Conservation (phyloP, 208 protist genomes). For the Crithidia mellificae region DNA sequence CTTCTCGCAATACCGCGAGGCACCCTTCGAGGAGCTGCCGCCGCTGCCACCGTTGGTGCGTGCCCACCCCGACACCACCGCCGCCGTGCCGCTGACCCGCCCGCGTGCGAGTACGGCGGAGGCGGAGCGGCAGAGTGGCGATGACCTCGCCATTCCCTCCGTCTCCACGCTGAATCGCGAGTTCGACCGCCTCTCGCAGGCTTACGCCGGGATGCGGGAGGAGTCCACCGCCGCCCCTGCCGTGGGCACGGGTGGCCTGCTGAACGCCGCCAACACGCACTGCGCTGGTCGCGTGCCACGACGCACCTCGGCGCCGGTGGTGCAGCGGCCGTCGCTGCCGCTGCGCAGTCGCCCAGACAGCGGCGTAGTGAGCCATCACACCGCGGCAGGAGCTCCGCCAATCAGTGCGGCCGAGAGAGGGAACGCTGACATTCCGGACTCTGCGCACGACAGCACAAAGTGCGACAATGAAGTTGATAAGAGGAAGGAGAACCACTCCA, state of each 20-base stretch:
- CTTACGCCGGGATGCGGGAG: conserved; percentile 18
- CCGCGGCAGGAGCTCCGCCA: background rate
- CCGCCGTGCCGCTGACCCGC: background rate
- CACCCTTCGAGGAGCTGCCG: background rate
- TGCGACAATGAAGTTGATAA: background rate
- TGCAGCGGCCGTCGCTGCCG: background rate
- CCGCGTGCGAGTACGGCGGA: conserved; percentile 1
- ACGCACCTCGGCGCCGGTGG: conserved; percentile 22
- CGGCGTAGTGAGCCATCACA: no score
- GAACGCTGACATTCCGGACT: background rate
- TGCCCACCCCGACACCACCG: background rate
- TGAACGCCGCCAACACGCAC: background rate
- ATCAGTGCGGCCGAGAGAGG: background rate
- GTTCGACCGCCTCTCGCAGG: conserved; percentile 23
- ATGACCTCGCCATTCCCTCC: conserved; percentile 14
- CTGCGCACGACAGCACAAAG: background rate
- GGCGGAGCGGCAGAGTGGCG: background rate
- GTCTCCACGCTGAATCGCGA: conserved; percentile 28
- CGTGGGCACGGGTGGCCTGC: background rate
- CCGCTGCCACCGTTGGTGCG: conserved; percentile 13
- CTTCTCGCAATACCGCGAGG: conserved; percentile 5
- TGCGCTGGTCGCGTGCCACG: background rate
- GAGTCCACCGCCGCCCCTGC: no score
- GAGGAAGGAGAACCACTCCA: background rate
- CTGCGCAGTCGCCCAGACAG: conserved; percentile 12